Base-by-base conservation (phyloP, 1,284 basidiomycete genomes). In the Wallemia mellicola region DNA sequence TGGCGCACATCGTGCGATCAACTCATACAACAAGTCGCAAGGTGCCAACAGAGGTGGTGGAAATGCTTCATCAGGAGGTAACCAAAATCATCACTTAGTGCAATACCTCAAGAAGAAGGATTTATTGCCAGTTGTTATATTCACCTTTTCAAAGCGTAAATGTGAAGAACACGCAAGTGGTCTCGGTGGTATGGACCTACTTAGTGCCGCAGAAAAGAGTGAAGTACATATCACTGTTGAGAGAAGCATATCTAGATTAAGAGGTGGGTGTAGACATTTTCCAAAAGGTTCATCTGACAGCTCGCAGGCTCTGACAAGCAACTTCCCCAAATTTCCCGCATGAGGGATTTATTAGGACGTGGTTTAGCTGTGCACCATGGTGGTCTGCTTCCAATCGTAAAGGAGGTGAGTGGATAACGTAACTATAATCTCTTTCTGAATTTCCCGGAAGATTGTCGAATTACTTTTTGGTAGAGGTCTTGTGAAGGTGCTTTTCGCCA, bases 361-460 rank as follows among this genome's bases (percentile, higher is more conserved):
- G 94, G 94, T 30, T 91, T 99, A 60, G 94, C 91, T 14, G 85
- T 99, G 0, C 94, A 99, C 70, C 94, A 99, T 66, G 92, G 94
- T 54, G 94, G 94, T 2, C 74, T 99, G 5, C 73, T 99, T 2
- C 94, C 94, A 0, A 84, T 99, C 33, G 88, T 99, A 54, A 99
- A 99, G 74, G 87, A 94, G 77, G 88, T 86, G 60, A 54, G 73
- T 63, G 15, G 0, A 1, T 33, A 27, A 25, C 22, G 15, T 5
- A 26, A 24, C 22, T 24, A 26, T 48, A 17, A 59, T 61, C 22
- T 14, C 17, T 60, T 2, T 15, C 15, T 5, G 27, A 27, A 14
- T 7, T 2, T 19, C 25, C 14, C 68, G n/a, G n/a, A 67, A 91
- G 84, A 80, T 94, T 9, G 92, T 98, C 19, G 92, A 99, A 69